A percentile compares a stretch with the other conserved stretches of the same genome.
phyloP scores from a whole-genome alignment of 495 filamentous ascomycete genomes.

The Penicillium daleae region DNA sequence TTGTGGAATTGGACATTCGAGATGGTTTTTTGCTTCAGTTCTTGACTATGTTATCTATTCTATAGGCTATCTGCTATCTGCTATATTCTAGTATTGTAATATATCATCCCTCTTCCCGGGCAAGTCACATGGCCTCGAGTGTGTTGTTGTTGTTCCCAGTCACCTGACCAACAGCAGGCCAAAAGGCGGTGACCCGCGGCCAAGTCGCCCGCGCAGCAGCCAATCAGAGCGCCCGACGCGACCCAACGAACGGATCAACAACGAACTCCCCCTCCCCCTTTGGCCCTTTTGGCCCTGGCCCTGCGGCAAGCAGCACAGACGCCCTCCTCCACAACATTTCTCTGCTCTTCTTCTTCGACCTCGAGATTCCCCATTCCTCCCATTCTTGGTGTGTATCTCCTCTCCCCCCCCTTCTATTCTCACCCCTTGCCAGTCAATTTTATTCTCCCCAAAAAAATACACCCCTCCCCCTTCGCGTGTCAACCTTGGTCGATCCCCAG shows the following conservation, averaged over 20 bases:
- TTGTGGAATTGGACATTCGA: too few species aligned
- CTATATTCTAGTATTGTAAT: too few species aligned
- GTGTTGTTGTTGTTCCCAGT: neutral
- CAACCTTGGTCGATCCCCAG: neutral
- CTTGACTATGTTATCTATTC: too few species aligned
- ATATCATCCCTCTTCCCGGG: too few species aligned
- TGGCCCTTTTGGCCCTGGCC: too few species aligned
- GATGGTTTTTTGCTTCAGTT: too few species aligned
- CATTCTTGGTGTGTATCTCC: conserved; percentile 36
- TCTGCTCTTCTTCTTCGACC: conserved; percentile 28
- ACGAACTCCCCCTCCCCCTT: conserved; percentile 38
- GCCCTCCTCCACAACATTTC: conserved; percentile 39
- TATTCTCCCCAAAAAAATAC: conserved; percentile 21
- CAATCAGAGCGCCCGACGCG: conserved; percentile 46
- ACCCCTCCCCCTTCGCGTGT: conserved; percentile 21
- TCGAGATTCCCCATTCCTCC: conserved; percentile 31
- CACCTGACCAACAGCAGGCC: neutral
- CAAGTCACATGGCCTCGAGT: neutral
- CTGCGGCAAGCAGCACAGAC: conserved; percentile 38
- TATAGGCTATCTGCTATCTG: too few species aligned
- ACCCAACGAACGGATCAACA: conserved; percentile 49
- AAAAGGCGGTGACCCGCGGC: conserved; percentile 31
- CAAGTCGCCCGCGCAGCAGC: conserved; percentile 9
- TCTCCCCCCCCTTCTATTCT: conserved; percentile 13
- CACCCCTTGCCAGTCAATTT: conserved; percentile 11